A percentile compares a stretch with the other conserved stretches of the same genome.
These are phyloP conservation scores for Aspergillus niger DNA, from an alignment of 2,329 filamentous ascomycete genomes.

Conservation along the genomic window DNA sequence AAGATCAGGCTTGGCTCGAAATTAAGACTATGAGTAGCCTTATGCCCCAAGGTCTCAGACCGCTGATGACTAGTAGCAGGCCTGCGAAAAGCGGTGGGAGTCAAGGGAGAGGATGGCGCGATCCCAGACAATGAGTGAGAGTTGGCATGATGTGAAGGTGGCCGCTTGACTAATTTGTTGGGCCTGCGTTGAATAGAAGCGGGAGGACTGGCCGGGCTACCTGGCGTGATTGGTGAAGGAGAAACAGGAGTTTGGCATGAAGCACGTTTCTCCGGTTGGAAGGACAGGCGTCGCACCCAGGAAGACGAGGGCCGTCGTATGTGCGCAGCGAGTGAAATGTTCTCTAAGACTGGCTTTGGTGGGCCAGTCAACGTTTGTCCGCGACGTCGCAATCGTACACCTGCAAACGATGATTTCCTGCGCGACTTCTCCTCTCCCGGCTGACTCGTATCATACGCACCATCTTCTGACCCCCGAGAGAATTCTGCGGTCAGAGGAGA, in stretches of 20 bases:
- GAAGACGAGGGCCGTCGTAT: conserved; percentile 48
- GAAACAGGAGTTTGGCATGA: conserved; percentile 55
- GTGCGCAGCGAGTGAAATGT: conserved; percentile 29
- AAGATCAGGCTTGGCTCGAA: conserved; percentile 29
- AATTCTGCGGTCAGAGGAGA: conserved; percentile 13
- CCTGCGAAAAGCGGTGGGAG: conserved; percentile 55
- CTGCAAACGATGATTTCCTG: conserved; percentile 32
- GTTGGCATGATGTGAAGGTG: conserved; percentile 55
- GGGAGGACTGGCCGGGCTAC: conserved; percentile 50
- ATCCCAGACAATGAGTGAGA: conserved; percentile 38
- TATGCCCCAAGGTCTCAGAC: conserved; percentile 55
- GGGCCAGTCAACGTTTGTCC: conserved; percentile 41
- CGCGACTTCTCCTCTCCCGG: conserved; percentile 23
- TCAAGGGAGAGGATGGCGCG: conserved; percentile 40
- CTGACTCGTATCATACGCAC: conserved; percentile 10
- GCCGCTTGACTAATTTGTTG: conserved; percentile 66
- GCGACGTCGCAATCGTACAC: conserved; percentile 35
- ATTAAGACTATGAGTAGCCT: conserved; percentile 36
- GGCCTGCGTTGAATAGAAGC: conserved; percentile 41
- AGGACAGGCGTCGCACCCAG: conserved; percentile 61
- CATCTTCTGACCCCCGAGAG: conserved; percentile 19
- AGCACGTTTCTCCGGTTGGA: conserved; percentile 50
- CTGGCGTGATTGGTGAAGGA: conserved; percentile 57
- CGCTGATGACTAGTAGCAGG: conserved; percentile 67
- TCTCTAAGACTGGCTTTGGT: conserved; percentile 30